Base-by-base conservation (phyloP, 768 basidiomycete genomes). In the Melanogaster broomeanus region DNA sequence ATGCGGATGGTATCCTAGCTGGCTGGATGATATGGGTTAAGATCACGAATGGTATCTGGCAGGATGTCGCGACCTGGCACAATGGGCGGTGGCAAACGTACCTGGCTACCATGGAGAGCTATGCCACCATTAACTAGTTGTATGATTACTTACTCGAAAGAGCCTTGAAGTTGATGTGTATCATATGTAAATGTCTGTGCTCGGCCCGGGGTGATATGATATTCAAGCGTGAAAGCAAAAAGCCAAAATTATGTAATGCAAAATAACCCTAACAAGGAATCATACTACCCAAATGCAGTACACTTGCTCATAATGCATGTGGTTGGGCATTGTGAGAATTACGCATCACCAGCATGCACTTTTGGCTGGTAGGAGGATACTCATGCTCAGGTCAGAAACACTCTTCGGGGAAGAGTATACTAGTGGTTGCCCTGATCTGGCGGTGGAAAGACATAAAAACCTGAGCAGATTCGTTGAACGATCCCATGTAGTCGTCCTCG, bases 1-100 rank as follows among this genome's bases (percentile, higher is more conserved):
- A 68, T 46, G 71, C 70, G 8, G 77, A 77, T 41, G 56, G 70
- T 15, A 38, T 63, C 31, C 48, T 76, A 8, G 75, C 61, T 2
- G 67, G 56, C 1, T 65, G 61, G 57, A 34, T 78, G 38, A 56
- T 57, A 21, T 77, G 76, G 73, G 56, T 70, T 43, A 71, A 61
- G 55, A n/a, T 48, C 9, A 59, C 62, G 4, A 42, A 65, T 12
- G 70, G 57, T 2, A 63, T 57, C 45, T 77, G 74, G 75, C 56
- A 59, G 34, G 63, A 65, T 7, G 53, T 74, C 1, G 50, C 60
- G 34, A 55, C 53, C 11, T 77, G 73, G 72, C 61, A 78, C 41
- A 60, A 56, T 6, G 76, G 76, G 12, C 57, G 66, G 38, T 77
- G 77, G 77, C 68, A 55, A 9, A 62, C 57, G 24, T 60, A 73